These are phyloP conservation scores for Lachnellula cervina DNA, from an alignment of 2,329 filamentous ascomycete species.

Conservation along the genomic window DNA sequence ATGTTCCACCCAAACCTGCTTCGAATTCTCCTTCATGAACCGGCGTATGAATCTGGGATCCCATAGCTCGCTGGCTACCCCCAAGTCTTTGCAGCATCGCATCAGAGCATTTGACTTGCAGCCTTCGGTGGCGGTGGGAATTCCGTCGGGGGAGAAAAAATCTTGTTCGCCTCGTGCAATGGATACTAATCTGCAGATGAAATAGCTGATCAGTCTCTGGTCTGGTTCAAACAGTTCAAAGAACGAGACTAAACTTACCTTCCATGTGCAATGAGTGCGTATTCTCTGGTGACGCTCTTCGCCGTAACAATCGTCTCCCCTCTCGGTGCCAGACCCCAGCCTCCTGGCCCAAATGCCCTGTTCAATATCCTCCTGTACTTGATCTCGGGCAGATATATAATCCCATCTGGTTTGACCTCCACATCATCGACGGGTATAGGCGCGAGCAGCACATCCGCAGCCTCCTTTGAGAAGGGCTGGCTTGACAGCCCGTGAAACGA, in stretches of 20 bases:
- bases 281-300: conserved; percentile 74
- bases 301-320: conserved; percentile 62
- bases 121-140: conserved; percentile 91
- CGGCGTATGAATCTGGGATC: conserved; percentile 84
- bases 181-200: conserved; percentile 66
- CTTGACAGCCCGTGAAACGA: conserved; percentile 66
- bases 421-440: conserved; percentile 70
- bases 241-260: conserved; percentile 52
- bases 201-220: conserved; percentile 3
- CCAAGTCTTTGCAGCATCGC: conserved; percentile 97
- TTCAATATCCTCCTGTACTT: conserved; percentile 93
- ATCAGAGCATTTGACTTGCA: conserved; percentile 97
- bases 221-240: neutral
- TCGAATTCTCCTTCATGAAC: conserved; percentile 70
- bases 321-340: conserved; percentile 88
- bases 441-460: conserved; percentile 54
- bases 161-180: conserved; percentile 92
- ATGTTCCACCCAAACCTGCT: conserved; percentile 89
- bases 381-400: conserved; percentile 95
- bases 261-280: conserved; percentile 82
- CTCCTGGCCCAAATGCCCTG: conserved; percentile 85
- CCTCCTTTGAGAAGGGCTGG: conserved; percentile 59
- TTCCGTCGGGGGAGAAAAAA: conserved; percentile 84
- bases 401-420: conserved; percentile 96
- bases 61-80: conserved; percentile 93